These are phyloP conservation scores for Penicillium macrosclerotiorum DNA, from an alignment of 495 filamentous ascomycete species.

Conservation along the genomic window DNA sequence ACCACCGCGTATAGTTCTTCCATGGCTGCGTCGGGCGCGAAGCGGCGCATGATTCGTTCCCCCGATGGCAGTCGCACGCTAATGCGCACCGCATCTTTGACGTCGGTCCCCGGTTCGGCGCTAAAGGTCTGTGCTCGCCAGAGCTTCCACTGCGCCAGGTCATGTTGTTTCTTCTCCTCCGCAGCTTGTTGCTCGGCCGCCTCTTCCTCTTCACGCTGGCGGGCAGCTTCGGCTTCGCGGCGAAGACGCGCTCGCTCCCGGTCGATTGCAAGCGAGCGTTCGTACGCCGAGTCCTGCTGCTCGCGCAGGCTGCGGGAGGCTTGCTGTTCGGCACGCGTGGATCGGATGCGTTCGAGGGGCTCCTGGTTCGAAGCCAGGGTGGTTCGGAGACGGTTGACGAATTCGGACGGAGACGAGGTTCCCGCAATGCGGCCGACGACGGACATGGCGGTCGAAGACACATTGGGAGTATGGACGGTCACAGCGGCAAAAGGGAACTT, in stretches of 20 bases:
- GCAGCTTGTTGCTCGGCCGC: slow-evolving; percentile 62
- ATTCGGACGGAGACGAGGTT: slow-evolving; percentile 59
- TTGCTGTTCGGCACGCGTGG: slow-evolving; percentile 71
- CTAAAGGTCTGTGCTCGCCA: slow-evolving; percentile 72
- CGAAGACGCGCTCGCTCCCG: slow-evolving; percentile 73
- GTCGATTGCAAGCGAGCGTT: slow-evolving; percentile 83
- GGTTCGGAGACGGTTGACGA: slow-evolving; percentile 67
- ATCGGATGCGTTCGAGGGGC: slow-evolving; percentile 64
- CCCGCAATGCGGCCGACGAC: slow-evolving; percentile 74
- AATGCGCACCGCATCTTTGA: slow-evolving; percentile 72
- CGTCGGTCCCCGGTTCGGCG: slow-evolving; percentile 62
- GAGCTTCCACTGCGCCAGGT: slow-evolving; percentile 68
- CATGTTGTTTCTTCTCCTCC: slow-evolving; percentile 53
- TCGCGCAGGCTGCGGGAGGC: slow-evolving; percentile 72
- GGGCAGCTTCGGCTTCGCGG: slow-evolving; percentile 70
- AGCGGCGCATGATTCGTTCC: slow-evolving; percentile 72
- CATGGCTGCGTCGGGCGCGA: slow-evolving; percentile 59
- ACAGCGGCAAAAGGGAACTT: slow-evolving; percentile 88
- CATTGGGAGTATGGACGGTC: slow-evolving; percentile 77
- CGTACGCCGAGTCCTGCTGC: slow-evolving; percentile 89
- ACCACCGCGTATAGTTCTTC: slow-evolving; percentile 97
- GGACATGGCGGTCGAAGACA: slow-evolving; percentile 82
- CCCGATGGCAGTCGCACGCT: slow-evolving; percentile 74
- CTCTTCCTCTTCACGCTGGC: slow-evolving; percentile 60
- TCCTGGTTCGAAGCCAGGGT: slow-evolving; percentile 68